These are phyloP conservation scores for Hypomontagnella submonticulosa DNA, from an alignment of 495 filamentous ascomycete species.

Conservation along the genomic window DNA sequence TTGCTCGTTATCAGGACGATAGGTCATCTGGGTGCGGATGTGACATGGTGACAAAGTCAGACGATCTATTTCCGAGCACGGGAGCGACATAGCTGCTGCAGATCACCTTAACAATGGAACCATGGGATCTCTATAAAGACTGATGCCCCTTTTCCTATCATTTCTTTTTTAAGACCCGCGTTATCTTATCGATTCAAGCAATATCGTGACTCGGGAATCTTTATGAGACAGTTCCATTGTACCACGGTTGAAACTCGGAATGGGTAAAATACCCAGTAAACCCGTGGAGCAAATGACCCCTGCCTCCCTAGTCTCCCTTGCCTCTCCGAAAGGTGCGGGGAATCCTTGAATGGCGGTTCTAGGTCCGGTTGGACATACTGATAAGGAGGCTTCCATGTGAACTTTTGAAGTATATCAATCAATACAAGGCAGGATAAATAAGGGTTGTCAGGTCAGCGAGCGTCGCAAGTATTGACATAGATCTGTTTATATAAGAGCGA, in stretches of 20 bases:
- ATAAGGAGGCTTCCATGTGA: not conserved
- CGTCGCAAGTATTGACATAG: not conserved
- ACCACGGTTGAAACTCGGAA: conserved; percentile 1
- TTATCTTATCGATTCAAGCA: conserved; percentile 17
- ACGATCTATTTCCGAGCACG: conserved; percentile 38
- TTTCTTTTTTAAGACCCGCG: conserved; percentile 1
- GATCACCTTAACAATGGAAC: conserved; percentile 28
- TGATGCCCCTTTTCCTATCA: too few relatives aligned
- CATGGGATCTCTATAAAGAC: conserved; percentile 18
- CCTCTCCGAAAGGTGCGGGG: conserved; percentile 26
- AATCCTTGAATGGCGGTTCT: conserved; percentile 23
- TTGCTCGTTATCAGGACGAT: conserved; percentile 26
- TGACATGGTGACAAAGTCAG: conserved; percentile 39
- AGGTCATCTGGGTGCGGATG: conserved; percentile 34
- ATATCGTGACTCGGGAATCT: not conserved
- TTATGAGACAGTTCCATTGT: conserved; percentile 4
- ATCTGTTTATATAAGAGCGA: not conserved
- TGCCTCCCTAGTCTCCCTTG: conserved; percentile 5
- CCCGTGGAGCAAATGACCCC: conserved; percentile 5
- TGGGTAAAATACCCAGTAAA: not conserved
- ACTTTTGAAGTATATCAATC: too few relatives aligned
- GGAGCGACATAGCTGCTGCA: conserved; percentile 18
- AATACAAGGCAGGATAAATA: not conserved
- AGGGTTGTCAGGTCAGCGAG: not conserved
- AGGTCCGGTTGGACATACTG: not conserved